phyloP scores from a whole-genome alignment of 345 rosid species.

The Populus pruinosa region DNA sequence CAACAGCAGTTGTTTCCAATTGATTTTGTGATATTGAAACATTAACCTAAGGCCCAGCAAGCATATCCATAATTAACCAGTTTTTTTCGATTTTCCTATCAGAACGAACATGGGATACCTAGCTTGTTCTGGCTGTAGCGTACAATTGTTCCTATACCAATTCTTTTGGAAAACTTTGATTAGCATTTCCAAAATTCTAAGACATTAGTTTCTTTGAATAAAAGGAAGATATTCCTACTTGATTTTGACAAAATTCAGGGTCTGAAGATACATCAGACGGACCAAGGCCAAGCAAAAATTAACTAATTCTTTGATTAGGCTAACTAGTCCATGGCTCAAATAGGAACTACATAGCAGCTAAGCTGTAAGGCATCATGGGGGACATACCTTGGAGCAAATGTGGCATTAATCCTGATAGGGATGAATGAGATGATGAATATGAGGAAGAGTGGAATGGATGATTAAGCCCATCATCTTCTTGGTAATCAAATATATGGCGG shows the following conservation, averaged over 20 bases:
- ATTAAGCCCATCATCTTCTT: conserved; percentile 34
- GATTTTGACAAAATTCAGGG: background rate
- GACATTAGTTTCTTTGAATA: background rate
- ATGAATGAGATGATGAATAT: conserved; percentile 51
- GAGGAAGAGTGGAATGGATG: conserved; percentile 45
- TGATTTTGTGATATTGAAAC: conserved; percentile 4
- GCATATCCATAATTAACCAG: background rate
- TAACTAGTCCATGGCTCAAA: background rate
- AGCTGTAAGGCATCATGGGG: background rate
- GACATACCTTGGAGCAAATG: conserved; percentile 50
- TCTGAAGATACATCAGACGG: background rate
- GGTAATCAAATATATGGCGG: conserved; percentile 24
- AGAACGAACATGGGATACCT: background rate
- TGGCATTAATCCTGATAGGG: conserved; percentile 42
- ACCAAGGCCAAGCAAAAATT: background rate
- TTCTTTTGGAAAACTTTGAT: no score
- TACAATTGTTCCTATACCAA: no score
- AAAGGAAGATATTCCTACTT: background rate
- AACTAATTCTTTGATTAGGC: background rate
- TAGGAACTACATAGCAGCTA: background rate
- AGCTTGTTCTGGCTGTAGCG: background rate
- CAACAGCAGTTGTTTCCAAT: conserved; percentile 28
- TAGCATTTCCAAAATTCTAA: background rate
- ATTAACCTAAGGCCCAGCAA: background rate
- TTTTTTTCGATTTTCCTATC: background rate